Evolutionary conservation across 1,284 basidiomycete species (phyloP).

Genomic region (Naganishia sp.): DNA sequence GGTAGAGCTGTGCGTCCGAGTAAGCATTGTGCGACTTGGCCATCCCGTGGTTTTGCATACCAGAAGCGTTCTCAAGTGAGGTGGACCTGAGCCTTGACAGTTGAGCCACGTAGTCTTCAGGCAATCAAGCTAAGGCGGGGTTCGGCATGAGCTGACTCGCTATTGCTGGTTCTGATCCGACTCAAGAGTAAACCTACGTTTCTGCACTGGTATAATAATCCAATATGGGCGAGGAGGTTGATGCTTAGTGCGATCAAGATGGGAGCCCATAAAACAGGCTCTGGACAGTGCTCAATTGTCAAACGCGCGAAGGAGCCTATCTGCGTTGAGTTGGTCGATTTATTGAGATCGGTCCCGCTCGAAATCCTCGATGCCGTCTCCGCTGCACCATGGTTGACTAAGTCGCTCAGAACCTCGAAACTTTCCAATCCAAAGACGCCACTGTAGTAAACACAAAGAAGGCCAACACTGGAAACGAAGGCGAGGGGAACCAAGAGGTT

Average conservation of each 20-base stretch:
- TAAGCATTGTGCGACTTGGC: background rate
- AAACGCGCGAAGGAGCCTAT: background rate
- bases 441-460: background rate
- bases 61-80: conserved; percentile 7
- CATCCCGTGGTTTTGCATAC: background rate
- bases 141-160: background rate
- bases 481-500: conserved; percentile 1
- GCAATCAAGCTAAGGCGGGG: background rate
- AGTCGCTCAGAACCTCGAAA: background rate
- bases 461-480: background rate
- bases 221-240: conserved; percentile 3
- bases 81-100: background rate
- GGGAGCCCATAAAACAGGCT: conserved; percentile 3
- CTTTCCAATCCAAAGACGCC: too few relatives aligned
- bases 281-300: conserved; percentile 9
- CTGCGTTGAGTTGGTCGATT: too few relatives aligned
- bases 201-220: background rate
- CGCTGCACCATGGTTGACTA: background rate
- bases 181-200: background rate
- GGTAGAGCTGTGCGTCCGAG: conserved; percentile 6
- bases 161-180: background rate
- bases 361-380: too few relatives aligned
- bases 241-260: background rate
- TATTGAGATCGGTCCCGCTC: too few relatives aligned
- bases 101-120: conserved; percentile 15